phyloP scores from a whole-genome alignment of 163 green algal species.

The Trebouxiophyceae sp. region DNA sequence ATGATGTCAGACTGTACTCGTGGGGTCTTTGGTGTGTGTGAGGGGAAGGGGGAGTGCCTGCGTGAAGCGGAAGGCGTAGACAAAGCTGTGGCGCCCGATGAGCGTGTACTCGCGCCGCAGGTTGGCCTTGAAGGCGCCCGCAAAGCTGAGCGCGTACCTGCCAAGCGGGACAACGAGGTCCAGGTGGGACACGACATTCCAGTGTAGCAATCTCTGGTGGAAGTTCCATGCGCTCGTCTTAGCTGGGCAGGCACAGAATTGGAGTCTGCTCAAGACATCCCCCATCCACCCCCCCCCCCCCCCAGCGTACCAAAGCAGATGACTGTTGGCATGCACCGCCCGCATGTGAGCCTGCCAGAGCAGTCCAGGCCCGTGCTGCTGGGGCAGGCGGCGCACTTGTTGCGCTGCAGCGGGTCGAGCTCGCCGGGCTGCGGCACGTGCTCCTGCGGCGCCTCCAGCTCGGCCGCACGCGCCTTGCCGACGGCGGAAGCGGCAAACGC shows the following conservation, averaged over 20 bases:
- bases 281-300: not conserved
- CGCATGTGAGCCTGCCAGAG: not conserved
- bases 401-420: not conserved
- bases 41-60: not conserved
- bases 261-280: not conserved
- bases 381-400: not conserved
- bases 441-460: constrained; percentile 7
- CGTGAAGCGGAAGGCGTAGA: not conserved
- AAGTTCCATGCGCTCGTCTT: not conserved
- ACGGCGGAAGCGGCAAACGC: constrained; percentile 6
- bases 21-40: too few species aligned
- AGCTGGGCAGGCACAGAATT: not conserved
- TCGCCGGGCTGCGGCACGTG: not conserved
- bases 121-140: constrained; percentile 11
- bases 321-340: not conserved
- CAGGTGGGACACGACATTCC: not conserved
- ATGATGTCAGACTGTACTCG: too few species aligned
- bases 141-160: constrained; percentile 6
- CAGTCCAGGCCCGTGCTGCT: not conserved
- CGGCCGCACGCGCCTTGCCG: not conserved
- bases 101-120: constrained; percentile 20
- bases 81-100: constrained; percentile 2
- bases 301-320: not conserved
- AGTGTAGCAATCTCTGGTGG: not conserved
- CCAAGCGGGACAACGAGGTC: not conserved